These are phyloP conservation scores for Malus hybrid DNA, from an alignment of 331 rosid species.

Conservation along the genomic window DNA sequence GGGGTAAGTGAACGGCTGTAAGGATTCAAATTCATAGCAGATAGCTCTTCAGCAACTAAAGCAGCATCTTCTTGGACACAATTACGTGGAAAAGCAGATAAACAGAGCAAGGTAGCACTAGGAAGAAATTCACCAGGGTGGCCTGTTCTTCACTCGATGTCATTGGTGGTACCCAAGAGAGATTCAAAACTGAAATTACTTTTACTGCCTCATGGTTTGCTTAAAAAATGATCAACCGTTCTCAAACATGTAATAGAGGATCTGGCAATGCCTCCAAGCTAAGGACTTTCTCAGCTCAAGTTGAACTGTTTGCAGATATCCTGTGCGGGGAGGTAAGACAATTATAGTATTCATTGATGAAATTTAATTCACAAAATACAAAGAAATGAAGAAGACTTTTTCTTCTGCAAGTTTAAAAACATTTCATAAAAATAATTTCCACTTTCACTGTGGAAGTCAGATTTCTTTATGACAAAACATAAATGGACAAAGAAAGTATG, in stretches of 20 bases:
- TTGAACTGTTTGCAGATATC: constrained; percentile 62
- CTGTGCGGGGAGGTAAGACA: constrained; percentile 21
- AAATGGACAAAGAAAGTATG: no score
- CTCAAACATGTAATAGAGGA: constrained; percentile 43
- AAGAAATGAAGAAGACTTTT: no score
- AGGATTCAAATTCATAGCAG: constrained; percentile 46
- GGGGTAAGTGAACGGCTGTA: constrained; percentile 51
- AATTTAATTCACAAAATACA: no score
- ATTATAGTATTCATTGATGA: no score
- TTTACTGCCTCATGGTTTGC: constrained; percentile 29
- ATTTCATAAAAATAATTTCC: no score
- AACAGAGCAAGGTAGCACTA: constrained; percentile 62
- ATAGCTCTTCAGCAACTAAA: constrained; percentile 78
- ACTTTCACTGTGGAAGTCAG: no score
- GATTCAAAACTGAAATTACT: constrained; percentile 44
- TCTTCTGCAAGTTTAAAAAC: no score
- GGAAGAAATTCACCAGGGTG: constrained; percentile 58
- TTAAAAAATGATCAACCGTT: constrained; percentile 35
- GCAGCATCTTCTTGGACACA: constrained; percentile 72
- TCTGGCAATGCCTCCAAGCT: constrained; percentile 72
- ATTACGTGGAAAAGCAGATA: constrained; percentile 71
- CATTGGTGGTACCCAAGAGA: constrained; percentile 37
- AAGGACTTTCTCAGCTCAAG: constrained; percentile 54
- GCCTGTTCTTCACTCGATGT: constrained; percentile 35
- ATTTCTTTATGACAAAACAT: no score